Evolutionary conservation across 805 yeast species (phyloP), one percentile per base, ranked within the genome.

Genomic region (Trichomonascus vanleenenianus): DNA sequence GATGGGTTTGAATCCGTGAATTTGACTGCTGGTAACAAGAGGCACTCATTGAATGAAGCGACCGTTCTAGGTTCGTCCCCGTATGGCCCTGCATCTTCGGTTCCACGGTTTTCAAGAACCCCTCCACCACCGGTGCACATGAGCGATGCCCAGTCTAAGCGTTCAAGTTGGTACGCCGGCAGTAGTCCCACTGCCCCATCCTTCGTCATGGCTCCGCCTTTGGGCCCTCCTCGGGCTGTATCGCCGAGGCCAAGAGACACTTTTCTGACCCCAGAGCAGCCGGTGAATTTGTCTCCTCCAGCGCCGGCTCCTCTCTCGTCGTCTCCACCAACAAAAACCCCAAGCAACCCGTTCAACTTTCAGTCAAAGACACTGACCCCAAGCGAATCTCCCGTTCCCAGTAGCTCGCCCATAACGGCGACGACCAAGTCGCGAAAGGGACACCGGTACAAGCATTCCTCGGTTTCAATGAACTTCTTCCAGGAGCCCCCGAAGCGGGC

Each of bases 381-480:
- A 5, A 18, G 19, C 10, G 34, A 20, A 9, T 18, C 10, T 3
- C 15, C n/a, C 20, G 33, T 22, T 3, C 15, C n/a, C 20, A 19
- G 33, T 3, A 45, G 61, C 49, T 8, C 60, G 44, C 20, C 60
- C 45, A 43, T 56, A 14, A 49, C 58, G 12, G 55, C 52, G 2
- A 52, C 47, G 37, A 48, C 63, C 7, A 54, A 51, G 30, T 72
- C 67, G 47, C 80, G 98, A 70, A 79, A 89, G 55, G 98, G 98
- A 5, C 98, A 91, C 64, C 76, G 91, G 55, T 91, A 91, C 61
- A 91, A 91, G 61, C 97, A 91, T 63, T 88, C 97, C 2, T 88
- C 96, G 7, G 96, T 91, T 4, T 87, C 96, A 3, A 84, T 91
- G 93, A 89, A 91, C 62, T 75, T 91, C 61, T 91, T 93, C 61